These are phyloP conservation scores for Auxenochlorella pyrenoidosa DNA, from an alignment of 139 green algal genomes.

Conservation along the genomic window DNA sequence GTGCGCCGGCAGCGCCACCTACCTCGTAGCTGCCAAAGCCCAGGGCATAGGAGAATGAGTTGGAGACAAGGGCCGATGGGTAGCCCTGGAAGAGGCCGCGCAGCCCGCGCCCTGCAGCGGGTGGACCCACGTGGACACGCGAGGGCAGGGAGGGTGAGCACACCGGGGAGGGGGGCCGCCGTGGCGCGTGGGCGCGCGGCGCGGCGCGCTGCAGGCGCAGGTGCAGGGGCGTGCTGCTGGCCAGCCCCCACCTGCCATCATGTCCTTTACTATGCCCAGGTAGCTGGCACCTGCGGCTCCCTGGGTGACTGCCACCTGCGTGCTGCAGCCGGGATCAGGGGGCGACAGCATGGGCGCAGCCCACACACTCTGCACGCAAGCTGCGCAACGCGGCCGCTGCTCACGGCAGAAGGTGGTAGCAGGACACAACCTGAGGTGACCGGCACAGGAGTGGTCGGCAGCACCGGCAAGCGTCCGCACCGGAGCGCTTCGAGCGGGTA, in stretches of 20 bases:
- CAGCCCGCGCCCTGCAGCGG: slow-evolving; percentile 4
- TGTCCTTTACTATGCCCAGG: neutral
- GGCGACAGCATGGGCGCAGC: neutral
- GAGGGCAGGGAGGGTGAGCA: neutral
- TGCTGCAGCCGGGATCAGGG: slow-evolving; percentile 8
- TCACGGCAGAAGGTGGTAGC: too few relatives aligned
- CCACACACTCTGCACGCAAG: neutral
- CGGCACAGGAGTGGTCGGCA: neutral
- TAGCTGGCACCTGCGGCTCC: neutral
- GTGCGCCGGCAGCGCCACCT: neutral
- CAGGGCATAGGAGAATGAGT: slow-evolving; percentile 7
- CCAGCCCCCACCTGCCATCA: slow-evolving; percentile 16
- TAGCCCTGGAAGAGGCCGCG: slow-evolving; percentile 34
- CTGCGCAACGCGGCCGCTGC: too few relatives aligned
- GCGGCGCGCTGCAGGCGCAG: too few relatives aligned
- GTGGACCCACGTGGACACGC: too few relatives aligned
- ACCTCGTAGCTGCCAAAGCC: slow-evolving; percentile 49
- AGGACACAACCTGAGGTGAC: neutral
- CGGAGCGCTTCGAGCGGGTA: slow-evolving; percentile 35
- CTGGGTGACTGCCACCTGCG: slow-evolving; percentile 17
- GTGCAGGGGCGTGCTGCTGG: too few relatives aligned
- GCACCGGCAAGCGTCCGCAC: neutral
- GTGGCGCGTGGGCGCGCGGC: too few relatives aligned
- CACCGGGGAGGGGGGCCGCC: neutral
- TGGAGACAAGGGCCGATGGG: slow-evolving; percentile 3